A percentile compares a stretch with the other conserved stretches of the same genome.
These are phyloP conservation scores for Corinectria fuckeliana DNA, from an alignment of 2,329 filamentous ascomycete genomes.

Conservation along the genomic window DNA sequence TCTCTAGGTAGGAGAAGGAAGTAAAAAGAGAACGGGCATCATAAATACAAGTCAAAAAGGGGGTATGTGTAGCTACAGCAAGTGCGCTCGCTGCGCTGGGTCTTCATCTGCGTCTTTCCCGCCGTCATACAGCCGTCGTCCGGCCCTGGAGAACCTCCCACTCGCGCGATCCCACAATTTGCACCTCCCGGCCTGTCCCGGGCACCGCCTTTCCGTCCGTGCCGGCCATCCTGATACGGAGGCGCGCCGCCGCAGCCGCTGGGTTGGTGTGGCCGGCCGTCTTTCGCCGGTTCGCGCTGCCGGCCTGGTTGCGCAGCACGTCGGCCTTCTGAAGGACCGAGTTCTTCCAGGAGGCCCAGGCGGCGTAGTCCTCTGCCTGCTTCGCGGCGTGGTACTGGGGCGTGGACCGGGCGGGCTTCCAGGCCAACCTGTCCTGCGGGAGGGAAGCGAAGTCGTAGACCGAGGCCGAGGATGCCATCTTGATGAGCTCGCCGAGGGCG, in stretches of 20 bases:
- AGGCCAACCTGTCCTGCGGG: slow-evolving; percentile 66
- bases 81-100: slow-evolving; percentile 14
- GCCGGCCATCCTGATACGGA: slow-evolving; percentile 59
- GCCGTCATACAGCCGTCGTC: slow-evolving; percentile 42
- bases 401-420: slow-evolving; percentile 69
- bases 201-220: slow-evolving; percentile 52
- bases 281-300: slow-evolving; percentile 33
- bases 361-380: slow-evolving; percentile 69
- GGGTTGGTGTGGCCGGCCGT: slow-evolving; percentile 29
- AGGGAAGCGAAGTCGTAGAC: slow-evolving; percentile 66
- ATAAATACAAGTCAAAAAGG: slow-evolving; percentile 9
- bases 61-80: slow-evolving; percentile 34
- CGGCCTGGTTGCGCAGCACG: slow-evolving; percentile 40
- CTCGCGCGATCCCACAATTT: slow-evolving; percentile 60
- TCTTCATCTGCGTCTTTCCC: slow-evolving; percentile 14
- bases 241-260: slow-evolving; percentile 48
- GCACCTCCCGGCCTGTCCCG: slow-evolving; percentile 50
- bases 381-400: slow-evolving; percentile 71
- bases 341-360: slow-evolving; percentile 65
- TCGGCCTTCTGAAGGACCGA: slow-evolving; percentile 61
- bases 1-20: slow-evolving; percentile 9
- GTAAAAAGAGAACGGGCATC: not conserved
- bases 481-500: slow-evolving; percentile 68
- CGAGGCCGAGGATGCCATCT: slow-evolving; percentile 61
- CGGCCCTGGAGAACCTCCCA: slow-evolving; percentile 61